Base-by-base conservation (phyloP, 164 flowering plant genomes). In the Berberis vulgaris region DNA sequence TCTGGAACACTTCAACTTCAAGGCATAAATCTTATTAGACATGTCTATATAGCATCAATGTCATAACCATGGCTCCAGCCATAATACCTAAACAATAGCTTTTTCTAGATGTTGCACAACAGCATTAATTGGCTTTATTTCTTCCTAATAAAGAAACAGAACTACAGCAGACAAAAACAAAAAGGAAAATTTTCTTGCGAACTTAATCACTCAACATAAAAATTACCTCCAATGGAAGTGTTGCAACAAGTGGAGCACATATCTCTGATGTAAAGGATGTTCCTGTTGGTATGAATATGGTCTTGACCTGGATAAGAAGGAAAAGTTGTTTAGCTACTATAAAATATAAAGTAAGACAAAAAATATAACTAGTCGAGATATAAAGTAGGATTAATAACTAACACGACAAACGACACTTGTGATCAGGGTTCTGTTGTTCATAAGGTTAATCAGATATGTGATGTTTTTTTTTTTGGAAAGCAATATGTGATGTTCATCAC, bases 211-310 rank as follows among this genome's bases (percentile, higher is more conserved):
- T 26, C 26, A 26, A 26, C 26, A 26, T 26, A 26, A 26, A 52
- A 69, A 49, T 69, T 83, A 88, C 97, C 96, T 88, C 96, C 80
- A 91, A 74, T 8, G 97, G 88, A 70, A 91, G 93, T 67, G 94
- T 84, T 13, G 97, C 96, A 61, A 91, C 80, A 40, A 91, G 86
- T 39, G 93, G 93, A 67, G 97, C 94, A 74, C 86, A 80, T 44
- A 67, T 49, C 69, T 91, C 96, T 39, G 89, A 69, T 7, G 91
- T 83, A 38, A 91, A 65, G 52, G 88, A 54, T 9, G 50, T 68
- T 54, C 86, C 92, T 0, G 97, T 87, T 60, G 96, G 94, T 54
- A 91, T 64, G 74, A 80, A 83, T 45, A 87, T 72, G 2, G 94
- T 85, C 67, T 88, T 91, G 5, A 91, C 97, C 97, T 91, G 82